Conservation (phyloP, 2,329 filamentous ascomycete genomes). For the Diaporthe ampelina region DNA sequence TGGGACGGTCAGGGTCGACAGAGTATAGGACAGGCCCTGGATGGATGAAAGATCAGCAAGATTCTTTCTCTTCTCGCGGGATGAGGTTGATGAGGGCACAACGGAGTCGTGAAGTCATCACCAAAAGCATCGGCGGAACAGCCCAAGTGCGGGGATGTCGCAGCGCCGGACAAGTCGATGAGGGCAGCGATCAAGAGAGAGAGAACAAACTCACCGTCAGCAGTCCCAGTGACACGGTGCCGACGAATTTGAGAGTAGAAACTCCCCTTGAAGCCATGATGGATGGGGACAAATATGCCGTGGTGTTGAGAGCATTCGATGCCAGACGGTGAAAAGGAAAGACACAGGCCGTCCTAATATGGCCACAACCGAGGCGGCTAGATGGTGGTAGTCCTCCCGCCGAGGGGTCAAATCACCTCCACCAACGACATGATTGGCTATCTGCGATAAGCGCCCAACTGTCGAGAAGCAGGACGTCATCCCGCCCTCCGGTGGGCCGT, state of each 20-base stretch:
- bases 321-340: constrained; percentile 13
- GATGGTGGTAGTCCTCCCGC: not conserved
- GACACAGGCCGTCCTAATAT: not conserved
- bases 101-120: constrained; percentile 25
- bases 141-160: constrained; percentile 26
- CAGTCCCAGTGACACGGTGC: constrained; percentile 88
- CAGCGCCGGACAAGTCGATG: not conserved
- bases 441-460: not conserved
- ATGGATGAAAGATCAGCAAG: constrained; percentile 21
- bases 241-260: constrained; percentile 90
- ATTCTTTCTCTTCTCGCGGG: not conserved
- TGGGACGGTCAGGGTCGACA: constrained; percentile 83
- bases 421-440: constrained; percentile 3
- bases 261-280: constrained; percentile 79
- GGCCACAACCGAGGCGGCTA: constrained; percentile 19
- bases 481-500: constrained; percentile 1
- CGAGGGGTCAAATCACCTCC: constrained; percentile 21
- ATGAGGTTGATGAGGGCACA: not conserved
- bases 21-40: constrained; percentile 90
- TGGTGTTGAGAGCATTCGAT: constrained; percentile 34
- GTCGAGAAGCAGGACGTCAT: constrained; percentile 25
- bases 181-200: not conserved
- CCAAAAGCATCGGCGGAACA: not conserved
- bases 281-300: constrained; percentile 37
- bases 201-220: constrained; percentile 77